These are phyloP conservation scores for Hansenula lynferdii DNA, from an alignment of 1,139 yeast species.

Conservation along the genomic window DNA sequence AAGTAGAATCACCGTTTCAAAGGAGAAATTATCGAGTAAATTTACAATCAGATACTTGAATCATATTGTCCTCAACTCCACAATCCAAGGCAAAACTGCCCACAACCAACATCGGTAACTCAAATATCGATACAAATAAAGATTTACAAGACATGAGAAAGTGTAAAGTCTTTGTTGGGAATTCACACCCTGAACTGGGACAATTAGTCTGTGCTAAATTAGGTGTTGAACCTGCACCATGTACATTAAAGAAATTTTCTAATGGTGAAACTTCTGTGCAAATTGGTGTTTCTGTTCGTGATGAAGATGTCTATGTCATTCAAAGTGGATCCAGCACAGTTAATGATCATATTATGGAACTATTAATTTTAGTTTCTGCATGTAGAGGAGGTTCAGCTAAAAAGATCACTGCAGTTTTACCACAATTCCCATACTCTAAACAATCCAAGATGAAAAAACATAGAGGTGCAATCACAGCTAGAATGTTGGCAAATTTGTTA, in stretches of 20 bases:
- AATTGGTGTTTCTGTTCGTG: constrained; percentile 91
- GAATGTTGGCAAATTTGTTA: constrained; percentile 93
- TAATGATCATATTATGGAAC: constrained; percentile 96
- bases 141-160: constrained; percentile 64
- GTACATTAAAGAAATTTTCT: constrained; percentile 84
- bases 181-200: constrained; percentile 94
- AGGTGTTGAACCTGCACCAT: constrained; percentile 95
- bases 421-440: constrained; percentile 96
- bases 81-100: constrained; percentile 1
- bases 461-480: constrained; percentile 98
- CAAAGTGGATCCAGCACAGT: constrained; percentile 89
- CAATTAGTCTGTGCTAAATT: constrained; percentile 81
- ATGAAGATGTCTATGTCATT: constrained; percentile 93
- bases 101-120: not conserved
- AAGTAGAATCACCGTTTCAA: not conserved
- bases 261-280: constrained; percentile 98
- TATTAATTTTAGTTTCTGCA: constrained; percentile 87
- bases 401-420: constrained; percentile 94
- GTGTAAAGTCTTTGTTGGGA: constrained; percentile 94
- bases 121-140: constrained; percentile 2
- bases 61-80: constrained; percentile 3
- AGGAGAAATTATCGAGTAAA: not conserved
- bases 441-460: constrained; percentile 98
- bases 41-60: not conserved
- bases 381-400: constrained; percentile 98